phyloP scores from a whole-genome alignment of 2,329 filamentous ascomycete genomes.

The Dothideomycetes sp. region DNA sequence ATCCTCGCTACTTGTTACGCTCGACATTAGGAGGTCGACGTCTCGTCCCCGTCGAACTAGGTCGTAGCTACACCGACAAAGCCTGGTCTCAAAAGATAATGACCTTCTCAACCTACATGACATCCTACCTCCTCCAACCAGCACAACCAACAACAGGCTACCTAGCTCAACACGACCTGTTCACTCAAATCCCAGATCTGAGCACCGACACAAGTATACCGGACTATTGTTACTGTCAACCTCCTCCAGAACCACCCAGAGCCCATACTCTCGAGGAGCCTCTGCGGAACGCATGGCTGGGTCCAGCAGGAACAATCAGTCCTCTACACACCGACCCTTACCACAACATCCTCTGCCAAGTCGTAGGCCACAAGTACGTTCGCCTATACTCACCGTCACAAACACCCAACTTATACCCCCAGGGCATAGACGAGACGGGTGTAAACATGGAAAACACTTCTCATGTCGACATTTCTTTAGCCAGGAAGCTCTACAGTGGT shows the following conservation, averaged over 20 bases:
- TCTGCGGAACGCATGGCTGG: slow-evolving; percentile 85
- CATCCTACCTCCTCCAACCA: slow-evolving; percentile 44
- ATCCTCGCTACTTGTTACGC: slow-evolving; percentile 62
- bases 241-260: slow-evolving; percentile 49
- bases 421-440: slow-evolving; percentile 52
- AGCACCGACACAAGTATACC: slow-evolving; percentile 68
- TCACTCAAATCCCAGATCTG: slow-evolving; percentile 70
- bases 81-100: slow-evolving; percentile 79
- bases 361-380: slow-evolving; percentile 87
- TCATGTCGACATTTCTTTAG: slow-evolving; percentile 52
- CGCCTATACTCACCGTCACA: slow-evolving; percentile 68
- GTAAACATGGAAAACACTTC: slow-evolving; percentile 94
- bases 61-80: slow-evolving; percentile 76
- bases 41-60: slow-evolving; percentile 73
- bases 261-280: slow-evolving; percentile 41
- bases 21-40: slow-evolving; percentile 67
- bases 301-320: slow-evolving; percentile 77
- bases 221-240: slow-evolving; percentile 71
- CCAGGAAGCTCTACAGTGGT: slow-evolving; percentile 17
- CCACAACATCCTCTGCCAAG: slow-evolving; percentile 83
- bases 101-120: slow-evolving; percentile 62
- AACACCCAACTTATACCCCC: slow-evolving; percentile 50
- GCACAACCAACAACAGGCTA: slow-evolving; percentile 50
- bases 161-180: slow-evolving; percentile 83
- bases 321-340: slow-evolving; percentile 91